Percentiles rank a stretch among this genome's conserved stretches.
Evolutionary conservation across 768 basidiomycete genomes (phyloP).

Genomic region (Naganishia antarctica): DNA sequence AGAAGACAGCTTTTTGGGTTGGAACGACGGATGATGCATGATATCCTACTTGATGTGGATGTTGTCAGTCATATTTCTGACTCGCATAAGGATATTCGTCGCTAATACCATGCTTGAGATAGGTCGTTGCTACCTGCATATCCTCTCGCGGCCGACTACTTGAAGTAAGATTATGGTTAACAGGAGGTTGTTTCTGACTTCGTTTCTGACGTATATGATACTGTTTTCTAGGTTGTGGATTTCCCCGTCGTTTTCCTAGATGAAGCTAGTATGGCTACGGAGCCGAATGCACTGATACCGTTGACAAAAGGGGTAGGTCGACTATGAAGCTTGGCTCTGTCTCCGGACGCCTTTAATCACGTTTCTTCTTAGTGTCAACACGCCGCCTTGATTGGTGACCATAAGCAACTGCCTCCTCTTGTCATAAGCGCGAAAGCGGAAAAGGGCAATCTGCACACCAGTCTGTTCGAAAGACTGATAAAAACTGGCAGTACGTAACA

Average conservation of each 20-base stretch:
- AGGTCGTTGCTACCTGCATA: slow-evolving; percentile 74
- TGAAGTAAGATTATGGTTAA: background rate
- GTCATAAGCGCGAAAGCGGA: slow-evolving; percentile 73
- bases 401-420: slow-evolving; percentile 88
- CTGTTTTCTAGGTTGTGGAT: slow-evolving; percentile 64
- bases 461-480: slow-evolving; percentile 85
- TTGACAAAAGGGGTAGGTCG: slow-evolving; percentile 84
- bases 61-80: slow-evolving; percentile 56
- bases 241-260: slow-evolving; percentile 92
- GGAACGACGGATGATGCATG: slow-evolving; percentile 62
- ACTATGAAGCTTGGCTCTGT: background rate
- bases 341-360: slow-evolving; percentile 1
- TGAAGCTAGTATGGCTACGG: slow-evolving; percentile 94
- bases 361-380: slow-evolving; percentile 61
- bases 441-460: slow-evolving; percentile 66
- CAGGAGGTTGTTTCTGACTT: too few species aligned
- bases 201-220: slow-evolving; percentile 39
- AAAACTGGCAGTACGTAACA: background rate
- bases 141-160: slow-evolving; percentile 53
- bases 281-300: slow-evolving; percentile 83
- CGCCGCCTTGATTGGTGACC: slow-evolving; percentile 87
- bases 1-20: slow-evolving; percentile 56
- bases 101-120: background rate
- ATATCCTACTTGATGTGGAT: slow-evolving; percentile 63
- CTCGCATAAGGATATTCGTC: background rate